Evolutionary conservation across 139 green algal species (phyloP).

Genomic region (Ulvella scutata): DNA sequence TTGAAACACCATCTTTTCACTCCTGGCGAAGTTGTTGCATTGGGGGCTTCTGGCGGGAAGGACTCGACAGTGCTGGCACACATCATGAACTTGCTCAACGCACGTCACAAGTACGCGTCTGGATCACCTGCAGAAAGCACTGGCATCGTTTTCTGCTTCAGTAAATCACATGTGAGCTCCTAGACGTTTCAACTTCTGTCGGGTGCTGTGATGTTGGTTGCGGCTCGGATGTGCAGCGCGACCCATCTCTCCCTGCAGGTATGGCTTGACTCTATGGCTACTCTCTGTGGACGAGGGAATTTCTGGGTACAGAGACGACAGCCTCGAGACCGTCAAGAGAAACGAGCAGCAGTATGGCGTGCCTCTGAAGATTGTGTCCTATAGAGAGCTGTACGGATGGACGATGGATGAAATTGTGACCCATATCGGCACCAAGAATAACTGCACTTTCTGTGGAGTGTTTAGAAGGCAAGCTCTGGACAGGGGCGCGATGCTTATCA

Average conservation of each 20-base stretch:
- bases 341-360: slow-evolving; percentile 79
- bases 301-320: slow-evolving; percentile 87
- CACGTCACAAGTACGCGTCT: slow-evolving; percentile 53
- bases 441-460: slow-evolving; percentile 97
- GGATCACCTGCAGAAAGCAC: no score
- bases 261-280: slow-evolving; percentile 89
- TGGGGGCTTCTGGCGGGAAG: slow-evolving; percentile 84
- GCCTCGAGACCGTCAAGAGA: slow-evolving; percentile 83
- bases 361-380: slow-evolving; percentile 76
- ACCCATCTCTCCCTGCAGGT: no score
- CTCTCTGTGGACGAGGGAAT: slow-evolving; percentile 97
- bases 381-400: slow-evolving; percentile 94
- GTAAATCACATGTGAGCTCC: no score
- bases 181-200: no score
- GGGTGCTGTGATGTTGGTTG: no score
- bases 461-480: slow-evolving; percentile 83
- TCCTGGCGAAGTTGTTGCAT: slow-evolving; percentile 67
- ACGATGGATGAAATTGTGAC: slow-evolving; percentile 97
- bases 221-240: no score
- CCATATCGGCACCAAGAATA: slow-evolving; percentile 77
- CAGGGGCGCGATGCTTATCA: slow-evolving; percentile 50
- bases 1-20: slow-evolving; percentile 54
- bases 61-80: slow-evolving; percentile 95
- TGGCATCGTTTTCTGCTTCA: no score
- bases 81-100: slow-evolving; percentile 82